Conservation (phyloP, 164 flowering plant species). For the Aristolochia californica region DNA sequence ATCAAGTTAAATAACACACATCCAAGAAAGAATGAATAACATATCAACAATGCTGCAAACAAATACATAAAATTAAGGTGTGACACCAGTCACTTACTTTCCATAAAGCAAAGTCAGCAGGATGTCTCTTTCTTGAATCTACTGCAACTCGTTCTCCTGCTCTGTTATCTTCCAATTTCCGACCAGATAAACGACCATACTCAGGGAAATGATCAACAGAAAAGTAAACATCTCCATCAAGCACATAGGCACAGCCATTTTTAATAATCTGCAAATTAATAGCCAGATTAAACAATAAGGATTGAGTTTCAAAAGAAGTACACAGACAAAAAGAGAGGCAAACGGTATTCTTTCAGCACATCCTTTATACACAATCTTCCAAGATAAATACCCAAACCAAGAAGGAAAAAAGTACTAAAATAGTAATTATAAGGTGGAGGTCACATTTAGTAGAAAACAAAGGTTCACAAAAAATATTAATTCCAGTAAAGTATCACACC, state of each 20-base stretch:
- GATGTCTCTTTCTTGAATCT: slow-evolving; percentile 67
- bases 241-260: slow-evolving; percentile 58
- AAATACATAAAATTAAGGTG: no score
- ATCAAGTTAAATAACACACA: no score
- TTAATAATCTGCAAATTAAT: slow-evolving; percentile 48
- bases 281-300: background rate
- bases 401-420: background rate
- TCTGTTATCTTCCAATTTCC: slow-evolving; percentile 64
- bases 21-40: no score
- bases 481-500: slow-evolving; percentile 24
- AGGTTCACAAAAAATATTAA: background rate
- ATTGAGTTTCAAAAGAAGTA: background rate
- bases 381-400: background rate
- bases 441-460: background rate
- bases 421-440: background rate
- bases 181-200: slow-evolving; percentile 74
- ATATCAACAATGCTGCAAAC: no score
- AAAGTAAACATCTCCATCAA: slow-evolving; percentile 87
- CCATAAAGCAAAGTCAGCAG: slow-evolving; percentile 95
- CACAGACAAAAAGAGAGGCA: background rate
- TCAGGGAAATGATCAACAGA: slow-evolving; percentile 61
- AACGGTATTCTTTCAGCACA: background rate
- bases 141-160: slow-evolving; percentile 85
- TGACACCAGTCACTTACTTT: slow-evolving; percentile 50
- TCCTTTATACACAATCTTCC: background rate